Conservation (phyloP, 371 early-diverging fungal genomes). For the Lichtheimia hyalospora region DNA sequence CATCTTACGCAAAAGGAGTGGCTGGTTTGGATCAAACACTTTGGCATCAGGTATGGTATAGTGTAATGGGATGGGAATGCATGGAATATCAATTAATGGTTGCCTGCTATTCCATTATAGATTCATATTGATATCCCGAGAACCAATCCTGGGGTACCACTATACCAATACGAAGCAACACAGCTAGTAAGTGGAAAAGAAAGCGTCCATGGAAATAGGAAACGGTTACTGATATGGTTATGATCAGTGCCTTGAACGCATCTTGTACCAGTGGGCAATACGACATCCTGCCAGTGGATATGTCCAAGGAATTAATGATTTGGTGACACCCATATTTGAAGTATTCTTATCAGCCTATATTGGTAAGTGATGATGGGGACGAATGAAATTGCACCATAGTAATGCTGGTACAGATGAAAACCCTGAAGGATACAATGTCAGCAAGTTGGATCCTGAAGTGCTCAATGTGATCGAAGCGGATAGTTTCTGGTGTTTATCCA, state of each 20-base stretch:
- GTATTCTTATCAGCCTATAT: constrained; percentile 84
- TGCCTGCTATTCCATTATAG: constrained; percentile 18
- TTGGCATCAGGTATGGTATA: constrained; percentile 78
- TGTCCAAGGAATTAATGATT: constrained; percentile 99
- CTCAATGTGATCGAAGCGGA: constrained; percentile 88
- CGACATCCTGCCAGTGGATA: constrained; percentile 98
- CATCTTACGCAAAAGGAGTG: constrained; percentile 79
- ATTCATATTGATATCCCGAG: constrained; percentile 95
- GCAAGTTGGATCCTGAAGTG: constrained; percentile 54
- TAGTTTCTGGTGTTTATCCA: constrained; percentile 94
- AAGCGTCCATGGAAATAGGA: too few species aligned
- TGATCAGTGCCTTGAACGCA: constrained; percentile 79
- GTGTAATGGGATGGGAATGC: not conserved
- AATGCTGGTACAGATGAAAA: constrained; percentile 48
- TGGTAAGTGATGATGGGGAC: constrained; percentile 16
- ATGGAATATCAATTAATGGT: too few species aligned
- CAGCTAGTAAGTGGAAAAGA: constrained; percentile 60
- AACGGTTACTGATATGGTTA: too few species aligned
- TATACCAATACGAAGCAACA: constrained; percentile 82
- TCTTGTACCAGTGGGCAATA: constrained; percentile 96
- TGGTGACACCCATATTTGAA: constrained; percentile 93
- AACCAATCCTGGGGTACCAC: constrained; percentile 79
- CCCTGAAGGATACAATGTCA: constrained; percentile 68
- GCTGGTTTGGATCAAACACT: constrained; percentile 81
- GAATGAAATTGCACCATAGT: too few species aligned